Evolutionary conservation across 148 eudicot species (phyloP), one percentile per base, ranked within the genome.

Genomic region (Silene latifolia): DNA sequence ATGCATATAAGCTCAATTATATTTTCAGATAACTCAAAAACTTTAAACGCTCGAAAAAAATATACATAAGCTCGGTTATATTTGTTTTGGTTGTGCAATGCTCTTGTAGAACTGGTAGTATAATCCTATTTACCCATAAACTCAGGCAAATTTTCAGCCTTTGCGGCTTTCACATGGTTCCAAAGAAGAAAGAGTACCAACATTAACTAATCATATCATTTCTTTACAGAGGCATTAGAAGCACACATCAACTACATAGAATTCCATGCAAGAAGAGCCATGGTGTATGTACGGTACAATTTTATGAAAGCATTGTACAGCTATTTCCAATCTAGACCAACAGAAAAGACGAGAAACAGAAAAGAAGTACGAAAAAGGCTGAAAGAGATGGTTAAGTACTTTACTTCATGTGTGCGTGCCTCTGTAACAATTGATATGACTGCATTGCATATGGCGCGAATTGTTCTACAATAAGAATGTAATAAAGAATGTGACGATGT

Each of bases 381-480:
- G 73, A 71, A 82, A 84, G 74, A 81, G 77, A 81, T 72, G 76
- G 76, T 81, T 79, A 47, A 87, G 87, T 88, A 88, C 96, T 80
- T 85, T 89, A 91, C 98, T 87, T 95, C 99, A 89, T 95, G 91
- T 77, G 97, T 92, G 67, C 99, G 96, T 73, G 97, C 86, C 81
- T 92, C 97, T 60, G 94, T 86, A 71, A 92, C 99, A 76, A 87
- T 90, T 65, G 94, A 88, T 81, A 95, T 85, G 81, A 92, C 85
- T n/a, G 84, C 91, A 86, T 87, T 90, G 91, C 97, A 95, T 51
- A 91, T 92, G 54, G 94, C 82, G 25, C 90, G 91, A 71, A 90
- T 81, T 63, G 88, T 82, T 87, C 88, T 83, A 84, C 92, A 92
- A 76, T 86, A 95, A 67, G 97, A 89, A 86, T 90, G 92, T 79